phyloP scores from a whole-genome alignment of 1,284 basidiomycete genomes.

The Xerocomus cyaneibrunnescens region DNA sequence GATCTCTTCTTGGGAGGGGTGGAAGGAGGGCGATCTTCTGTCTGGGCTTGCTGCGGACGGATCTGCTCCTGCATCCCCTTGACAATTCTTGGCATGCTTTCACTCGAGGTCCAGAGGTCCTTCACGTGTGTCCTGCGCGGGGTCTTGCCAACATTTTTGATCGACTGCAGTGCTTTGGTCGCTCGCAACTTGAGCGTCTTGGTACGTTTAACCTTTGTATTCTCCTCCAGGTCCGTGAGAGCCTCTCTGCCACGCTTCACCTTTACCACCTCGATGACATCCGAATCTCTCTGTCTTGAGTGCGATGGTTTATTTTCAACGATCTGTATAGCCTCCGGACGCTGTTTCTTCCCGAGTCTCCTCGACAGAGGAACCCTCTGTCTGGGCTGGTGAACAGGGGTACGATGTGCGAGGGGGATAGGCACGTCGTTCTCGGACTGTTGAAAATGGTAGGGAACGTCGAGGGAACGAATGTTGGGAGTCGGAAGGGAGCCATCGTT shows the following conservation, averaged over 20 bases:
- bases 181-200: constrained; percentile 59
- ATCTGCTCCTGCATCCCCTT: constrained; percentile 26
- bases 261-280: constrained; percentile 68
- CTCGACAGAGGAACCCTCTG: constrained; percentile 30
- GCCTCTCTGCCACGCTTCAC: constrained; percentile 48
- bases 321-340: constrained; percentile 28
- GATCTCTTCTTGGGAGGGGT: constrained; percentile 12
- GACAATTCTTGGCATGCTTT: constrained; percentile 30
- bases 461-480: constrained; percentile 43
- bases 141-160: constrained; percentile 51
- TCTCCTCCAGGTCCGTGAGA: constrained; percentile 28
- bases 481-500: constrained; percentile 32
- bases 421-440: constrained; percentile 10
- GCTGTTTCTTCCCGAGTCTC: constrained; percentile 35
- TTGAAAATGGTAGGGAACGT: constrained; percentile 40
- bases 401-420: constrained; percentile 24
- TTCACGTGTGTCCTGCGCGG: constrained; percentile 39
- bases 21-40: constrained; percentile 2
- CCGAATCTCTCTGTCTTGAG: constrained; percentile 36
- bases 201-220: constrained; percentile 42
- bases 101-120: constrained; percentile 39
- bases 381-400: constrained; percentile 15
- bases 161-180: constrained; percentile 58
- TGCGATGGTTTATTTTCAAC: constrained; percentile 23
- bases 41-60: constrained; percentile 13